Conservation (phyloP, 2,329 filamentous ascomycete species). For the Diaporthe destruens region DNA sequence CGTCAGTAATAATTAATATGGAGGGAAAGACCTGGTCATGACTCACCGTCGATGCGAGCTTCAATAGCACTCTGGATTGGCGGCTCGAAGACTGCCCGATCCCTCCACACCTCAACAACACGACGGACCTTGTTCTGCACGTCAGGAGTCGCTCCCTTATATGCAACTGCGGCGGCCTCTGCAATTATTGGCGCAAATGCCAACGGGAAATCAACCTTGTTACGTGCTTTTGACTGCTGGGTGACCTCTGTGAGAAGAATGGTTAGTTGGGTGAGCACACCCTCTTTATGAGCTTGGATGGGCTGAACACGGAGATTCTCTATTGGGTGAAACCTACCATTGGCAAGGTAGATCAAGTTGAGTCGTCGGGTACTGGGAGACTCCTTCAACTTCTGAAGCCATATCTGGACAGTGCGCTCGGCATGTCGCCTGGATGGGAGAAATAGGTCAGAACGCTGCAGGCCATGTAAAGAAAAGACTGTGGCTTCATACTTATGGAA, state of each 20-base stretch:
- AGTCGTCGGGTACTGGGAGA: conserved; percentile 87
- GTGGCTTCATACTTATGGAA: conserved; percentile 84
- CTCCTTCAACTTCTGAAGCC: conserved; percentile 91
- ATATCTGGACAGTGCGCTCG: conserved; percentile 90
- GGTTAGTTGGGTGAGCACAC: not conserved
- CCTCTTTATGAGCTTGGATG: too few species aligned
- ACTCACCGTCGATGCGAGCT: conserved; percentile 79
- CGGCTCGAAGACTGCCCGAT: conserved; percentile 84
- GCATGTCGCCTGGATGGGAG: conserved; percentile 79
- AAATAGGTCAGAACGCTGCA: conserved; percentile 23
- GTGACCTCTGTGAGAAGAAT: conserved; percentile 77
- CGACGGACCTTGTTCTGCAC: conserved; percentile 88
- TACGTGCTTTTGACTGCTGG: conserved; percentile 93
- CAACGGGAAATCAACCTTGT: conserved; percentile 91
- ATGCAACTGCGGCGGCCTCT: conserved; percentile 90
- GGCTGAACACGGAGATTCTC: not conserved
- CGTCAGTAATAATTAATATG: not conserved
- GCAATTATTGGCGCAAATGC: conserved; percentile 93
- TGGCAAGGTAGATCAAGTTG: conserved; percentile 93
- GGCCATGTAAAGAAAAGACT: conserved; percentile 30
- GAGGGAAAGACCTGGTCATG: not conserved
- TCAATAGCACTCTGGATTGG: conserved; percentile 87
- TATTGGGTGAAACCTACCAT: conserved; percentile 70
- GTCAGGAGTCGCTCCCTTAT: conserved; percentile 88
- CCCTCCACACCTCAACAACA: conserved; percentile 94